Evolutionary conservation across 768 basidiomycete genomes (phyloP), one percentile per base, ranked within the genome.

Genomic region (Sporobolomyces phaffii): DNA sequence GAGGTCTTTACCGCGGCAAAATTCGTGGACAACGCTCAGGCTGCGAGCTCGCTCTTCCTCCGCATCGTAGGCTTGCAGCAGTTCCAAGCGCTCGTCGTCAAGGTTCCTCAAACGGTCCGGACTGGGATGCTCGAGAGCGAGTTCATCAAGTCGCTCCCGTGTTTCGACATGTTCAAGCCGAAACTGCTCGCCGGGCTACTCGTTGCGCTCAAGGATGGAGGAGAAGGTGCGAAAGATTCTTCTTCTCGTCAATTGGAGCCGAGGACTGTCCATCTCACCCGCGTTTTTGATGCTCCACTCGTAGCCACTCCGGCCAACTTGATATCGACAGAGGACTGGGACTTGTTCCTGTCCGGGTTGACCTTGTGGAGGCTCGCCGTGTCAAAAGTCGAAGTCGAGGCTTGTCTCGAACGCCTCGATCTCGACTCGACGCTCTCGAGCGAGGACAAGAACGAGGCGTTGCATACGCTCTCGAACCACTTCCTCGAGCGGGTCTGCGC

Each of bases 311-410:
- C 66, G 0, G 66, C 61, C 22, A 68, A 34, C 22, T 57, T 72
- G 26, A 51, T 56, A 11, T 72, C 70, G 53, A 68, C 70, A 11
- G 70, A 72, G 24, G 70, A 72, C 40, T 64, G 59, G 62, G 70
- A 72, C 43, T 11, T 62, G 36, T 72, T 72, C 63, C 70, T 72
- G 13, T 72, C 70, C 20, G 66, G 70, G 11, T 48, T 72, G 22
- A 68, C 66, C 9, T 44, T 72, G 14, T 72, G 70, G 70, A 59
- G 66, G 11, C 61, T 72, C 10, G n/a, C 66, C 8, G 33, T 65
- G 22, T 65, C 63, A 6, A 72, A 72, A 51, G 66, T 72, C 52
- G 70, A 72, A 26, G 60, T 72, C 34, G 65, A 65, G 17, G 56
- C 70, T 5, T 65, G 56, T 17, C 67, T 72, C 47, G 70, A 72